Base-by-base conservation (phyloP, 805 yeast species). In the Lipomyces starkeyi region DNA sequence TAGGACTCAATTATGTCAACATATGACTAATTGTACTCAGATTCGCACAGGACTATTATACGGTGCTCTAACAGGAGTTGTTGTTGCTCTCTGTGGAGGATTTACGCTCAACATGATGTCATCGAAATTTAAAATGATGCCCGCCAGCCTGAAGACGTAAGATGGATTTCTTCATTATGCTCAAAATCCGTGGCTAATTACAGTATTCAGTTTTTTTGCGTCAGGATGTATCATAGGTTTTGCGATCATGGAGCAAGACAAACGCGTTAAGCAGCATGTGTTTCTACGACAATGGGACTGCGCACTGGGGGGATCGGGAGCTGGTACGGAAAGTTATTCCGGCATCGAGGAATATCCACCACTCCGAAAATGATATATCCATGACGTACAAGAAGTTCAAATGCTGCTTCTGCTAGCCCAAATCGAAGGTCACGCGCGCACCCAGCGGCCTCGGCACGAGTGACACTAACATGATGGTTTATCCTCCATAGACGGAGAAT, bases 301-400 rank as follows among this genome's bases (percentile, higher is more conserved):
- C 76, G 75, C 40, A 62, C 14, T 71, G 75, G 7, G 70, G 76
- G 60, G 65, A 73, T 56, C 25, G 67, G 61, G 66, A 68, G 25
- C 52, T 25, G 37, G 56, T 64, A 67, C 2, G 71, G 68, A 34
- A 71, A 69, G 60, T 67, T 70, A 43, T 70, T 67, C 27, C 71
- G 64, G 53, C 71, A 70, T 25, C 66, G 64, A 14, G 76, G 75
- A 34, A 75, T 69, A 47, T 77, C 78, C n/a, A 77, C 66, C 64
- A 82, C 81, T 7, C 84, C 84, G 69, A 76, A 81, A 68, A 81
- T 81, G 66, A 81, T 81, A 69, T 79, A 80, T 7, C 84, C 84
- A 61, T 78, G 74, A 5, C 83, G 78, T 35, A 78, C 76, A 2
- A 81, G 77, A 76, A 80, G 80, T 65, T 81, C 83, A 64, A 75